Evolutionary conservation across 1,284 basidiomycete species (phyloP), one percentile per base, ranked within the genome.

Genomic region (Cryptococcus jaspeensis): DNA sequence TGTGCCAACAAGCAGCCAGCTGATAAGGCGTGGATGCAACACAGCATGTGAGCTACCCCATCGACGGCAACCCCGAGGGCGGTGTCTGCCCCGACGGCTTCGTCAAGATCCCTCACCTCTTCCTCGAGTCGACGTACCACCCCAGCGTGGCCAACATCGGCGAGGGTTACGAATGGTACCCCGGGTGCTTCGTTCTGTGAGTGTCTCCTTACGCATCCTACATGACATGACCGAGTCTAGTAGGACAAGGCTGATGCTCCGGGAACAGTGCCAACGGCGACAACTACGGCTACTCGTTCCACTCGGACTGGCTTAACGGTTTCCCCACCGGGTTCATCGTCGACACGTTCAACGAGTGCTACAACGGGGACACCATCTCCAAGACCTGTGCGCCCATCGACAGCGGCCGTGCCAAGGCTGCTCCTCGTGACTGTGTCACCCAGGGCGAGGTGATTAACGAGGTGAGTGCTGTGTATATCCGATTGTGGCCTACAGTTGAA

Each of bases 11-110:
- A n/a, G n/a, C n/a, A n/a, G n/a, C n/a, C n/a, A n/a, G n/a, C n/a
- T n/a, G n/a, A n/a, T n/a, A n/a, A n/a, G n/a, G n/a, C n/a, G n/a
- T n/a, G n/a, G n/a, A n/a, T n/a, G n/a, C n/a, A n/a, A n/a, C n/a
- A n/a, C n/a, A 16, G 9, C 67, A 71, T 46, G 67, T 72, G 16
- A 50, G 70, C 0, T 78, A 78, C 50, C 74, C 75, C 0, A 28
- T 66, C 5, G 59, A 67, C 37, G 53, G 45, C 13, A 56, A 65
- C 23, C 58, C 53, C 12, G 62, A 67, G 42, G 52, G 56, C 38
- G 66, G 63, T 2, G 22, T 46, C 12, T 67, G 66, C 47, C 63
- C 63, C 5, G 55, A 53, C 2, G 60, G 60, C 11, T 62, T 45
- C 40, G 16, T 43, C 18, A 57, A 57, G 44, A 65, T 67, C 22